A percentile compares a stretch with the other conserved stretches of the same genome.
These are phyloP conservation scores for Ophiostoma perfectum DNA, from an alignment of 2,329 filamentous ascomycete genomes.

Conservation along the genomic window DNA sequence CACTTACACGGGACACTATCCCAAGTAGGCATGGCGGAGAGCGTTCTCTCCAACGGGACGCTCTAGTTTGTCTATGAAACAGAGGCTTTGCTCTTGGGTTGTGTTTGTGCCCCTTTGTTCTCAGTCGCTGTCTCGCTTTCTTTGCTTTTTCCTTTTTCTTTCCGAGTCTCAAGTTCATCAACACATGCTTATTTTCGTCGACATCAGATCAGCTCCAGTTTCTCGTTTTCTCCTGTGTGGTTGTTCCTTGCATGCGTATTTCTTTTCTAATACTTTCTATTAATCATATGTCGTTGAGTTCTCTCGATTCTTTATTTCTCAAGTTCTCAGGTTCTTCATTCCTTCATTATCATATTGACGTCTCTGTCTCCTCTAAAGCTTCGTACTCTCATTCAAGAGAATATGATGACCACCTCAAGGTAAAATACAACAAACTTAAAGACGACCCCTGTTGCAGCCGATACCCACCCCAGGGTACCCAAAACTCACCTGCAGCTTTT, in stretches of 20 bases:
- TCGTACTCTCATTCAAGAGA: too few relatives aligned
- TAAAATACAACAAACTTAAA: background rate
- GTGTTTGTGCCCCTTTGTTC: background rate
- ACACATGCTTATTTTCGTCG: background rate
- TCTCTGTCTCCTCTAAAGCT: too few relatives aligned
- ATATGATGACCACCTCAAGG: background rate
- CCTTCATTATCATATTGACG: too few relatives aligned
- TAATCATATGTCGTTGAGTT: background rate
- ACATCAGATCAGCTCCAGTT: background rate
- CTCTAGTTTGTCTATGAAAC: background rate
- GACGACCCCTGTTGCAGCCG: background rate
- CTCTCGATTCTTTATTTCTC: background rate
- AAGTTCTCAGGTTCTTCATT: background rate
- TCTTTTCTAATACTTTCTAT: background rate
- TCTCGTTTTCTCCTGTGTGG: background rate
- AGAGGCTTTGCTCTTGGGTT: background rate
- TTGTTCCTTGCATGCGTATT: background rate
- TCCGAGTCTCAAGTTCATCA: background rate
- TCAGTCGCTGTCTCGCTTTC: background rate
- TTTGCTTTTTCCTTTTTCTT: background rate
- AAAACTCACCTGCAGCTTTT: background rate
- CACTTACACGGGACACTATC: conserved; percentile 10
- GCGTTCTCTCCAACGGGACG: background rate
- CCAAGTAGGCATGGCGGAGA: conserved; percentile 4
- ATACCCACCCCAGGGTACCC: background rate